phyloP scores from a whole-genome alignment of 108 stramenopile genomes.

The Phaeodactylum tricornutum region DNA sequence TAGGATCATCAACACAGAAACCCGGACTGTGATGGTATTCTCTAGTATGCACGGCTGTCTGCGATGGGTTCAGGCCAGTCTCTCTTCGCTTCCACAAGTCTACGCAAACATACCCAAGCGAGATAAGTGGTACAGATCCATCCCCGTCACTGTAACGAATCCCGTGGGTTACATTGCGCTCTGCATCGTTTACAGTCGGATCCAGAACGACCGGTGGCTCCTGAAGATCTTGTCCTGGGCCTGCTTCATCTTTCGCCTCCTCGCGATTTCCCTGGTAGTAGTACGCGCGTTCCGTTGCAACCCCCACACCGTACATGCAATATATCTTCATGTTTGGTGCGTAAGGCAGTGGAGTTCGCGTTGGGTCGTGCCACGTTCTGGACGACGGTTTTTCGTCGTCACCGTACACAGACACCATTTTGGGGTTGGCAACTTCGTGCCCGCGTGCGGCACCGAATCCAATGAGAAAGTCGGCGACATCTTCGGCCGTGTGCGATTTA shows the following conservation, averaged over 20 bases:
- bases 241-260: constrained; percentile 6
- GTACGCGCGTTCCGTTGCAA: constrained; percentile 73
- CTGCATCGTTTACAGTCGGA: constrained; percentile 33
- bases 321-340: constrained; percentile 80
- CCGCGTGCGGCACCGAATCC: constrained; percentile 59
- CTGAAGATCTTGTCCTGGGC: not conserved
- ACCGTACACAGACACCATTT: constrained; percentile 21
- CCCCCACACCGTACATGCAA: constrained; percentile 79
- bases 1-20: constrained; percentile 48
- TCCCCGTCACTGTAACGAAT: constrained; percentile 69
- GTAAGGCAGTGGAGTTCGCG: constrained; percentile 57
- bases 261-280: constrained; percentile 59
- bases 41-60: constrained; percentile 42
- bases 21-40: constrained; percentile 55
- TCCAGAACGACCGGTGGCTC: constrained; percentile 62
- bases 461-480: constrained; percentile 35
- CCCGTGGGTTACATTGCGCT: constrained; percentile 40
- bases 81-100: constrained; percentile 42
- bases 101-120: constrained; percentile 77
- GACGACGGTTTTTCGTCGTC: constrained; percentile 20
- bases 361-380: constrained; percentile 63
- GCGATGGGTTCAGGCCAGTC: constrained; percentile 60
- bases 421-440: constrained; percentile 11
- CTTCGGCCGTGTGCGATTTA: constrained; percentile 6
- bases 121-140: constrained; percentile 72